phyloP scores from a whole-genome alignment of 129 eudicot species.

The Flaveria trinervia region DNA sequence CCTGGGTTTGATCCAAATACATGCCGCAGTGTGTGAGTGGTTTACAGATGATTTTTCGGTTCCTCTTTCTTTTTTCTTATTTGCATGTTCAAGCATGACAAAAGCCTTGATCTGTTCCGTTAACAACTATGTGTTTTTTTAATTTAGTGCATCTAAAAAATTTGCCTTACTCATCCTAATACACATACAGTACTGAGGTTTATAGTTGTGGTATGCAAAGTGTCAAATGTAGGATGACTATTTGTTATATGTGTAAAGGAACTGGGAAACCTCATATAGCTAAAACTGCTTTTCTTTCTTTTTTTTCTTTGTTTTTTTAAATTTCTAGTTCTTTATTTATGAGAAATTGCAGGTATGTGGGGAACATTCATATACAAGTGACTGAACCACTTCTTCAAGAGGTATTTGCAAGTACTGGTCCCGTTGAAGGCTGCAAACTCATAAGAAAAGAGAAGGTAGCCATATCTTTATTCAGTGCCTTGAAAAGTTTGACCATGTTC shows the following conservation, averaged over 20 bases:
- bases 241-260: constrained; percentile 21
- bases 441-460: constrained; percentile 85
- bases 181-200: constrained; percentile 2
- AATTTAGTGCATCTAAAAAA: not conserved
- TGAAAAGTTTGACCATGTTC: constrained; percentile 1
- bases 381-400: constrained; percentile 93
- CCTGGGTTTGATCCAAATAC: constrained; percentile 99
- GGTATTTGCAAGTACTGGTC: constrained; percentile 82
- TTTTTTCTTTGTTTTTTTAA: constrained; percentile 11
- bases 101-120: constrained; percentile 15
- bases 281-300: constrained; percentile 16
- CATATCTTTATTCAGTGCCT: not conserved
- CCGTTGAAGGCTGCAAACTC: constrained; percentile 87
- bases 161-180: constrained; percentile 12
- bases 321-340: constrained; percentile 45
- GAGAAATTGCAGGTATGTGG: constrained; percentile 85
- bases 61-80: constrained; percentile 17
- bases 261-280: constrained; percentile 16
- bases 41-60: constrained; percentile 35
- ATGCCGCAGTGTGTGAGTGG: constrained; percentile 99
- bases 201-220: constrained; percentile 19
- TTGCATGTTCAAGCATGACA: constrained; percentile 32
- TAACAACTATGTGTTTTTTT: constrained; percentile 16
- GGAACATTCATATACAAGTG: constrained; percentile 83
- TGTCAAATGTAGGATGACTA: constrained; percentile 33